Conservation (phyloP, 2,329 filamentous ascomycete genomes). For the Penicillium corylophilum region DNA sequence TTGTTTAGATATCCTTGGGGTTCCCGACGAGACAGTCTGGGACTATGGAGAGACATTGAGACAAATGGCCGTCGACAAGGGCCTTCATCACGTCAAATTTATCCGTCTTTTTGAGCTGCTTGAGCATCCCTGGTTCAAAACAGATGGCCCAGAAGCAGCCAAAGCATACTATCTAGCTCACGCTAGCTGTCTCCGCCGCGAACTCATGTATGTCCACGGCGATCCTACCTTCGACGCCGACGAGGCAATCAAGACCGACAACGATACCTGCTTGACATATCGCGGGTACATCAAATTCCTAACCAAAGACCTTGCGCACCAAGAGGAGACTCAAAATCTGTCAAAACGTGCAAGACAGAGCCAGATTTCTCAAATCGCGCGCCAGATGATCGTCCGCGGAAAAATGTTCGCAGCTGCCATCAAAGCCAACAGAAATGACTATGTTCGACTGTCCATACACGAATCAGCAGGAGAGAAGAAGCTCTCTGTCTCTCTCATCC, state of each 20-base stretch:
- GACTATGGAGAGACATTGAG: slow-evolving; percentile 40
- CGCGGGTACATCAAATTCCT: slow-evolving; percentile 31
- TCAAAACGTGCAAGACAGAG: slow-evolving; percentile 21
- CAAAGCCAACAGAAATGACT: slow-evolving; percentile 26
- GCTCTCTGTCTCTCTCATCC: slow-evolving; percentile 27
- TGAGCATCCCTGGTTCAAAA: slow-evolving; percentile 25
- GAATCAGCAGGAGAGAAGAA: slow-evolving; percentile 29
- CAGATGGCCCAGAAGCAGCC: slow-evolving; percentile 19
- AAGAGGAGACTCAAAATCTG: slow-evolving; percentile 7
- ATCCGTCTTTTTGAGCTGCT: slow-evolving; percentile 41
- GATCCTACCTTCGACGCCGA: slow-evolving; percentile 28
- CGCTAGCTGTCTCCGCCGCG: slow-evolving; percentile 26
- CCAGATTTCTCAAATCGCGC: slow-evolving; percentile 22
- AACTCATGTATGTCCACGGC: slow-evolving; percentile 26
- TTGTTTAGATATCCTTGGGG: slow-evolving; percentile 42
- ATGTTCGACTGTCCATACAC: slow-evolving; percentile 32
- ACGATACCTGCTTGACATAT: slow-evolving; percentile 29
- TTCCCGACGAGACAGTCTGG: slow-evolving; percentile 45
- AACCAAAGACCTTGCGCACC: slow-evolving; percentile 26
- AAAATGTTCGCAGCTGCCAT: slow-evolving; percentile 31
- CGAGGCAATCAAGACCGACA: slow-evolving; percentile 27
- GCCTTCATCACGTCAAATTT: slow-evolving; percentile 35
- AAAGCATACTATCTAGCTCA: slow-evolving; percentile 28
- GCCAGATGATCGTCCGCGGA: slow-evolving; percentile 28
- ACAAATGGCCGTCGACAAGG: slow-evolving; percentile 35